Conservation (phyloP, 352 stramenopile genomes). For the Pythium chondricola region DNA sequence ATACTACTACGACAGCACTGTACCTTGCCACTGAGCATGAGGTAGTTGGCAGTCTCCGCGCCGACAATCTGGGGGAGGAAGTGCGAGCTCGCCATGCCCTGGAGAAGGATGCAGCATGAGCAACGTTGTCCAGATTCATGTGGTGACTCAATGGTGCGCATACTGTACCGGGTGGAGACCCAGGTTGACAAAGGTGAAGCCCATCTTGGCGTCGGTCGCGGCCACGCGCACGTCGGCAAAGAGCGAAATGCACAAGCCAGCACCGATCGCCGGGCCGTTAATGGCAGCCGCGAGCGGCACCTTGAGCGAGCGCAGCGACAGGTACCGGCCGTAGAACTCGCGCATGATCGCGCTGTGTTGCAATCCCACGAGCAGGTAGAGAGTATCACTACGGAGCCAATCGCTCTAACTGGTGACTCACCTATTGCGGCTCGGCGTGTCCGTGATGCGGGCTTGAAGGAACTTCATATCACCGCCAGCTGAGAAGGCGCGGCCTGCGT, state of each 20-base stretch:
- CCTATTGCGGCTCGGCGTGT: constrained; percentile 77
- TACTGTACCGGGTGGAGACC: constrained; percentile 67
- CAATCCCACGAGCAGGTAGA: not conserved
- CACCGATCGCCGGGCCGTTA: constrained; percentile 78
- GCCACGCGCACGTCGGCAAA: constrained; percentile 79
- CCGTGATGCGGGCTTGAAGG: constrained; percentile 43
- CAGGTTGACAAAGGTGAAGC: constrained; percentile 85
- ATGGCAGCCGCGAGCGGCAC: constrained; percentile 83
- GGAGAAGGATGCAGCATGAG: not conserved
- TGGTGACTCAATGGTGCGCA: too few species aligned
- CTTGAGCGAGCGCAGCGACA: constrained; percentile 68
- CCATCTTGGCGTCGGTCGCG: constrained; percentile 62
- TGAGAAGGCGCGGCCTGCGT: constrained; percentile 64
- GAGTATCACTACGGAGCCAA: not conserved
- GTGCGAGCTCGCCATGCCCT: constrained; percentile 83
- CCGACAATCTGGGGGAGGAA: constrained; percentile 69
- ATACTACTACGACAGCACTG: too few species aligned
- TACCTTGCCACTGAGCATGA: constrained; percentile 72
- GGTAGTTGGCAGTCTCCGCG: constrained; percentile 47
- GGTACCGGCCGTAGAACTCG: constrained; percentile 78
- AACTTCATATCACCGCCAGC: constrained; percentile 84
- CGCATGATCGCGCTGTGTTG: constrained; percentile 60
- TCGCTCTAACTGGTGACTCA: too few species aligned
- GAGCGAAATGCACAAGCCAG: constrained; percentile 74
- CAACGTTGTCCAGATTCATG: too few species aligned